A percentile compares a stretch with the other conserved stretches of the same genome.
Evolutionary conservation across 441 rosid species (phyloP).

Genomic region (Bruguiera hainesii): DNA sequence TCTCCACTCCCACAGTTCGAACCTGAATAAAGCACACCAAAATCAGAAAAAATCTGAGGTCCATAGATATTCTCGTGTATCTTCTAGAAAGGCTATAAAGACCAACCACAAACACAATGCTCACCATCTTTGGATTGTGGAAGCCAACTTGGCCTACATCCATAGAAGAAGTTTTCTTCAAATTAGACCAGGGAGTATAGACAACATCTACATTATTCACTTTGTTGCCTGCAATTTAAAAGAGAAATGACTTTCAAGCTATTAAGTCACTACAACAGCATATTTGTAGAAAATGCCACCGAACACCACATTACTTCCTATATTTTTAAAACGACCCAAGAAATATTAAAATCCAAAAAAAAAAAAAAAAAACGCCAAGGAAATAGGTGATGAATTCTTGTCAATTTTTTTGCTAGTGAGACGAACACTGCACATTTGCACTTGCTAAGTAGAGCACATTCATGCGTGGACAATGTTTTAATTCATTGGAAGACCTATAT

Average conservation of each 20-base stretch:
- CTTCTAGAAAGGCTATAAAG: background rate
- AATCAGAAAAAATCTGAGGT: constrained; percentile 12
- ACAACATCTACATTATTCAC: constrained; percentile 92
- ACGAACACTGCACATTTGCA: background rate
- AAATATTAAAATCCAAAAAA: background rate
- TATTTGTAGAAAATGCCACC: too few relatives aligned
- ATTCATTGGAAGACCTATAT: background rate
- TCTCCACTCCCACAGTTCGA: constrained; percentile 87
- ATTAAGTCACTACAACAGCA: background rate
- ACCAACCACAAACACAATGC: constrained; percentile 7
- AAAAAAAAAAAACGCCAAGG: background rate
- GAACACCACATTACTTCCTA: background rate
- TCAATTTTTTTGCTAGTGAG: background rate
- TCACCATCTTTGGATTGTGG: constrained; percentile 82
- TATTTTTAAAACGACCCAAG: too few relatives aligned
- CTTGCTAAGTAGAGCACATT: background rate
- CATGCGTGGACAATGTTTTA: background rate
- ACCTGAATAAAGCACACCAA: constrained; percentile 44
- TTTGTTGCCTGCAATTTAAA: constrained; percentile 69
- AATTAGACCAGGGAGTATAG: constrained; percentile 92
- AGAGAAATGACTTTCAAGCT: constrained; percentile 5
- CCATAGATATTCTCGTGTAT: background rate
- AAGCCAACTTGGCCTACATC: constrained; percentile 99
- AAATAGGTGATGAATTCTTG: background rate
- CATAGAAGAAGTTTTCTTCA: constrained; percentile 95